Evolutionary conservation across 371 early-diverging fungal species (phyloP), one percentile per base, ranked within the genome.

Genomic region (Mucor saturninus): DNA sequence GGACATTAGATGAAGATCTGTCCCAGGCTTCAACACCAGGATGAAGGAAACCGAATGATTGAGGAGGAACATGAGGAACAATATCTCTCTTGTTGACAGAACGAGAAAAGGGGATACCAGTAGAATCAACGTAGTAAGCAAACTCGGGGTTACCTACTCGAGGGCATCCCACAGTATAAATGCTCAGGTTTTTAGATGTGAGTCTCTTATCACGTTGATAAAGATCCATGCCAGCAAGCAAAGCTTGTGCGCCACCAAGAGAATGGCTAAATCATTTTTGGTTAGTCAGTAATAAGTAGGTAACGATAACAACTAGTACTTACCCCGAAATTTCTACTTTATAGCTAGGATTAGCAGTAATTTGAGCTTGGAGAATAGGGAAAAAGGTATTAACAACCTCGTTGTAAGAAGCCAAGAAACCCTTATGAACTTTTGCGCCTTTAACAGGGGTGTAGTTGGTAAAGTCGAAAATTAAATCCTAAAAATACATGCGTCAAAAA

Each of bases 121-220:
- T 58, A 0, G 42, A 45, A 29, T 81, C 67, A 28, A 81, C 58
- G 48, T 74, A 65, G 26, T 62, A 48, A 4, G 79, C 85, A 68
- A 82, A 86, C 7, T 48, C 68, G 11, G 67, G 43, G 54, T 85
- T 77, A 28, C 86, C 86, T 26, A 79, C 62, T 14, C 85, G 78
- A 48, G 85, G 86, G 67, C 73, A 67, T 15, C 86, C 85, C 30
- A 51, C 48, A 31, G 71, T 67, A 15, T 56, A 64, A 10, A 68
- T 63, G 28, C 28, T 42, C 51, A 71, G 32, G 10, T 67, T 71
- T 0, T 43, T 52, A 13, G 42, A 32, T 29, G 43, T 28, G 3
- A 67, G 28, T 40, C 71, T 52, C 3, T 37, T 4, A 14, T 71
- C 69, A 39, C 69, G 67, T 31, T 61, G 58, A 30, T 63, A 67